phyloP scores from a whole-genome alignment of 352 stramenopile species.

The Pythium diclinum region DNA sequence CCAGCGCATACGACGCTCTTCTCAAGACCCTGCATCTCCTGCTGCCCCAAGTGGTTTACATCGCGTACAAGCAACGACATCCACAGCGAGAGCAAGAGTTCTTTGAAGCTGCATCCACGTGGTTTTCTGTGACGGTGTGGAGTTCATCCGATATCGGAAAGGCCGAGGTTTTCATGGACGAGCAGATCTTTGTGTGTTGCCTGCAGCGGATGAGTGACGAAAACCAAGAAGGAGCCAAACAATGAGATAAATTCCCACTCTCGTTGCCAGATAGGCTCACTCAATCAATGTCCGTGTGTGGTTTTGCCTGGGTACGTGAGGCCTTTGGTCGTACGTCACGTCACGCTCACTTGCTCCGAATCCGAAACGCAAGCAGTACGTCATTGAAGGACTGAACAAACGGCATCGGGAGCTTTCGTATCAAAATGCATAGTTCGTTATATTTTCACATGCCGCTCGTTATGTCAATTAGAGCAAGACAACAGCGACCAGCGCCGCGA shows the following conservation, averaged over 20 bases:
- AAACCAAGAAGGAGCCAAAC: background rate
- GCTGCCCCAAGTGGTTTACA: slow-evolving; percentile 26
- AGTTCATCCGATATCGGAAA: slow-evolving; percentile 3
- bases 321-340: no score
- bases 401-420: no score
- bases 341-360: no score
- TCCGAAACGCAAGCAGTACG: no score
- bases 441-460: background rate
- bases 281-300: no score
- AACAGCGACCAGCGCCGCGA: background rate
- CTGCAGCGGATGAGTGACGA: background rate
- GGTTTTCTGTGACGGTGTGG: slow-evolving; percentile 43
- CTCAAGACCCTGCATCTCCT: slow-evolving; percentile 42
- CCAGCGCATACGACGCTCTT: slow-evolving; percentile 35
- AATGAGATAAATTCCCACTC: no score
- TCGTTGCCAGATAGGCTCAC: no score
- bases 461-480: background rate
- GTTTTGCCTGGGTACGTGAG: no score
- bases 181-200: background rate
- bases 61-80: slow-evolving; percentile 75
- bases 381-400: no score
- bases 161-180: background rate
- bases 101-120: slow-evolving; percentile 32
- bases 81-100: slow-evolving; percentile 45
- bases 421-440: background rate